phyloP scores from a whole-genome alignment of 257 asterid genomes.

The Leonotis leonurus region DNA sequence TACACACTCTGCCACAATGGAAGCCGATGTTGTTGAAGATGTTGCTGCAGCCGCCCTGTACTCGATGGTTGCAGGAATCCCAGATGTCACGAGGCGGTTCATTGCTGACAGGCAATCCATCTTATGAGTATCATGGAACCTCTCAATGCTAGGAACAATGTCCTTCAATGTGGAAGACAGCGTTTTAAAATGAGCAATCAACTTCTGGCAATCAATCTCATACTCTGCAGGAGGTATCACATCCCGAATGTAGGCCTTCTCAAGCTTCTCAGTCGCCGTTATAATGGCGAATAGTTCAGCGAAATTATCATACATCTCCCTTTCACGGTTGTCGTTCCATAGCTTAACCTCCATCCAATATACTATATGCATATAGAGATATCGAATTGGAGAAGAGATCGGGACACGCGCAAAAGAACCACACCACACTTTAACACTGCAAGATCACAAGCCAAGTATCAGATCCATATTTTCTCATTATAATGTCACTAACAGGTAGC shows the following conservation, averaged over 20 bases:
- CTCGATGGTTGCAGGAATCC: constrained; percentile 96
- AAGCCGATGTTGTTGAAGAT: constrained; percentile 55
- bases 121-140: constrained; percentile 75
- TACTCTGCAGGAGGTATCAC: constrained; percentile 55
- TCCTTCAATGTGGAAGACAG: constrained; percentile 71
- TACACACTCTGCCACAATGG: constrained; percentile 86
- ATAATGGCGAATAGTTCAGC: constrained; percentile 86
- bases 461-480: constrained; percentile 9
- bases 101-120: constrained; percentile 84
- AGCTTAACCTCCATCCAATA: constrained; percentile 83
- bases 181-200: constrained; percentile 79
- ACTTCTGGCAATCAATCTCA: constrained; percentile 70
- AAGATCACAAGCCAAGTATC: constrained; percentile 11
- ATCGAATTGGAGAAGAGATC: constrained; percentile 76
- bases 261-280: constrained; percentile 89
- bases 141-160: constrained; percentile 70
- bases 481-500: background rate
- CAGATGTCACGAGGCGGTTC: constrained; percentile 66
- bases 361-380: background rate
- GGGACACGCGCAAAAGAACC: constrained; percentile 93
- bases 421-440: constrained; percentile 33
- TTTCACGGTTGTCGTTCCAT: constrained; percentile 96
- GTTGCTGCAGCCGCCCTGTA: constrained; percentile 61
- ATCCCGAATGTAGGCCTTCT: constrained; percentile 82
- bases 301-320: constrained; percentile 90